Evolutionary conservation across 495 filamentous ascomycete species (phyloP).

Genomic region (Bryoglossum gracile): DNA sequence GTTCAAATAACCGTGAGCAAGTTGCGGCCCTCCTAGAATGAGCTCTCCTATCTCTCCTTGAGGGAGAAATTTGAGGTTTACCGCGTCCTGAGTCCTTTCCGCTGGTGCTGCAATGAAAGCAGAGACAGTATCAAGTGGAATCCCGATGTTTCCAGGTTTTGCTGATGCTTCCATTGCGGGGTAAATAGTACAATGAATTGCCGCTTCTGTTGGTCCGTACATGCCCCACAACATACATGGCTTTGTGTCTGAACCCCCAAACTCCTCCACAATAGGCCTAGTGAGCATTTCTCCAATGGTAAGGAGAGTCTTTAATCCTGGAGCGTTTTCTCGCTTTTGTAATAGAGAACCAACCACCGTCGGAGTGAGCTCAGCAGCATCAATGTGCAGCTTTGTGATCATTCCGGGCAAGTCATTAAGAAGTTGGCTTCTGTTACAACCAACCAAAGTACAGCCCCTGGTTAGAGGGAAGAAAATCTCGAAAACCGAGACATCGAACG

Average conservation of each 20-base stretch:
- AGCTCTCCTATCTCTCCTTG: slow-evolving; percentile 70
- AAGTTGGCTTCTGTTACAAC: slow-evolving; percentile 54
- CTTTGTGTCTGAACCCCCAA: slow-evolving; percentile 42
- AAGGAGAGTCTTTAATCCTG: slow-evolving; percentile 54
- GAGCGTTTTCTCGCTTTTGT: slow-evolving; percentile 50
- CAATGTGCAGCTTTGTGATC: slow-evolving; percentile 57
- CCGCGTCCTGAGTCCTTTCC: slow-evolving; percentile 10
- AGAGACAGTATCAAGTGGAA: slow-evolving; percentile 69
- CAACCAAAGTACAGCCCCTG: slow-evolving; percentile 62
- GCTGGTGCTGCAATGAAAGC: slow-evolving; percentile 53
- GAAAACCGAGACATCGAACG: slow-evolving; percentile 84
- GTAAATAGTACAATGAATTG: slow-evolving; percentile 67
- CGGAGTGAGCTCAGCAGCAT: slow-evolving; percentile 77
- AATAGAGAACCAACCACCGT: slow-evolving; percentile 69
- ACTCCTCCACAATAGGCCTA: slow-evolving; percentile 60
- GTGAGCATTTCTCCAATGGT: slow-evolving; percentile 90
- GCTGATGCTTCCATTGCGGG: slow-evolving; percentile 36
- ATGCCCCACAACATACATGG: slow-evolving; percentile 63
- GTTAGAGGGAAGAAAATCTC: slow-evolving; percentile 81
- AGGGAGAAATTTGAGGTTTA: slow-evolving; percentile 46
- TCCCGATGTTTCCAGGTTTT: slow-evolving; percentile 59
- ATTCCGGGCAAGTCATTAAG: slow-evolving; percentile 61
- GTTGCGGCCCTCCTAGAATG: slow-evolving; percentile 69
- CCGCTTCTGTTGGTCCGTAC: slow-evolving; percentile 83
- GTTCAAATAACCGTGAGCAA: slow-evolving; percentile 79